Percentiles rank a stretch among this genome's conserved stretches.
Conservation (phyloP, 1,139 yeast genomes). For the Yamadazyma oceani region DNA sequence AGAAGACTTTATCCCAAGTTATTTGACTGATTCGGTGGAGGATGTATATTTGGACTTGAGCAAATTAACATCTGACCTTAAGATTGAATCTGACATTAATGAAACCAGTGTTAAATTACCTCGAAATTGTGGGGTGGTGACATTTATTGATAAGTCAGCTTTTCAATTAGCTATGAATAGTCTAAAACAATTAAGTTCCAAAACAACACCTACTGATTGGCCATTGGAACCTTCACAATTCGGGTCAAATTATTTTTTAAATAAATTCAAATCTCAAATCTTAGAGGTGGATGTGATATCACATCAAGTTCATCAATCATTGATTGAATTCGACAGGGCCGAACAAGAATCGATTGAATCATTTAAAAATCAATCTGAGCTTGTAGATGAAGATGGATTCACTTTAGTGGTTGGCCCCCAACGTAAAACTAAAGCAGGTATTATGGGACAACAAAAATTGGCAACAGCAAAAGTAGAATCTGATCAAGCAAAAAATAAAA, state of each 20-base stretch:
- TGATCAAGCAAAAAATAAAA: slow-evolving; percentile 49
- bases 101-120: slow-evolving; percentile 52
- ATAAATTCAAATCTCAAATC: slow-evolving; percentile 30
- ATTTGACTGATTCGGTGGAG: slow-evolving; percentile 41
- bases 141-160: slow-evolving; percentile 75
- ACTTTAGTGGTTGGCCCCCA: slow-evolving; percentile 86
- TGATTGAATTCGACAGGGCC: slow-evolving; percentile 67
- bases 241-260: slow-evolving; percentile 32
- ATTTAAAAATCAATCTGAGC: slow-evolving; percentile 51
- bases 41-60: slow-evolving; percentile 61
- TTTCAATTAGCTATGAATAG: slow-evolving; percentile 64
- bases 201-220: slow-evolving; percentile 29
- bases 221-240: slow-evolving; percentile 24
- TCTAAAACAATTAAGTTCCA: slow-evolving; percentile 48
- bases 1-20: slow-evolving; percentile 44
- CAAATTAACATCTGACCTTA: slow-evolving; percentile 58
- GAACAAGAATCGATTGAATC: slow-evolving; percentile 68
- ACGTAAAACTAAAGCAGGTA: slow-evolving; percentile 73
- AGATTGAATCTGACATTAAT: slow-evolving; percentile 11
- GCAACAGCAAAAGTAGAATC: slow-evolving; percentile 40
- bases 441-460: slow-evolving; percentile 54
- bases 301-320: slow-evolving; percentile 53
- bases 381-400: slow-evolving; percentile 92
- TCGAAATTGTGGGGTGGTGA: slow-evolving; percentile 69
- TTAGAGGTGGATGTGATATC: slow-evolving; percentile 50